These are phyloP conservation scores for Anacardium occidentale DNA, from an alignment of 345 rosid genomes.

Conservation along the genomic window DNA sequence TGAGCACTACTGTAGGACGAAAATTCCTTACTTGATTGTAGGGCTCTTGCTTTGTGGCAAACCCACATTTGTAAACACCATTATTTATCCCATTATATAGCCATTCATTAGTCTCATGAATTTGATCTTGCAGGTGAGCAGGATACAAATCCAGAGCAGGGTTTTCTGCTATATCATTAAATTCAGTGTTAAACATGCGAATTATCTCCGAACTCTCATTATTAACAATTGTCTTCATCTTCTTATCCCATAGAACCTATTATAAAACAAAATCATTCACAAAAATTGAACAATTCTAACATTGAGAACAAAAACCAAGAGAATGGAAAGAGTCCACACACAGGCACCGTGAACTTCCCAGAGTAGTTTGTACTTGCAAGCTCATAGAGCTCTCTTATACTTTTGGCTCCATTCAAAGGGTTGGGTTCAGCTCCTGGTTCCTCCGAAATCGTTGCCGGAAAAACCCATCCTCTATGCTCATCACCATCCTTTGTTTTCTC, in stretches of 20 bases:
- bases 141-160: conserved; percentile 52
- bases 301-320: conserved; percentile 7
- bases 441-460: conserved; percentile 55
- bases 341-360: conserved; percentile 89
- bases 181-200: conserved; percentile 50
- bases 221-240: conserved; percentile 56
- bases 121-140: conserved; percentile 34
- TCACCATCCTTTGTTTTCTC: conserved; percentile 78
- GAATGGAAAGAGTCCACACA: conserved; percentile 33
- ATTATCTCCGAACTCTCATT: conserved; percentile 59
- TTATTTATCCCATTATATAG: conserved; percentile 46
- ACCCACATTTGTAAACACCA: conserved; percentile 52
- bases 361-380: conserved; percentile 72
- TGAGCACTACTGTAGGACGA: neutral
- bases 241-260: conserved; percentile 62
- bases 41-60: conserved; percentile 54
- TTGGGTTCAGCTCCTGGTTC: conserved; percentile 80
- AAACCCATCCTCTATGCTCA: conserved; percentile 94
- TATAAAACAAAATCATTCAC: conserved; percentile 18
- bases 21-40: conserved; percentile 49
- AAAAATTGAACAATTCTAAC: conserved; percentile 15
- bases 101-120: conserved; percentile 51
- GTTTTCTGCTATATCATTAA: conserved; percentile 48
- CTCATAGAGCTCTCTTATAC: conserved; percentile 72
- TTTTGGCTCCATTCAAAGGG: conserved; percentile 70